Conservation (phyloP, 129 eudicot species). For the Chrysanthemum makinoi region DNA sequence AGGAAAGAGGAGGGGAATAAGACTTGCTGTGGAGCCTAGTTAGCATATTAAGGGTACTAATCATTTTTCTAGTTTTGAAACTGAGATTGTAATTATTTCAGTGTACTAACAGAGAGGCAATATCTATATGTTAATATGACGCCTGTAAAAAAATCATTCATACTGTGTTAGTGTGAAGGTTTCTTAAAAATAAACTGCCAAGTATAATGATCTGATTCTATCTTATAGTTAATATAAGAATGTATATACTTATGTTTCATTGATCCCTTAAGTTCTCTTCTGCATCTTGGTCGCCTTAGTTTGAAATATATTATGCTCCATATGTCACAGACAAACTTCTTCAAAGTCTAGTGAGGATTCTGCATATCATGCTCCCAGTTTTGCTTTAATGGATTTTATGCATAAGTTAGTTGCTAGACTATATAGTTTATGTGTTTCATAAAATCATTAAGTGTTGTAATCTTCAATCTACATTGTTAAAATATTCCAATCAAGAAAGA, state of each 20-base stretch:
- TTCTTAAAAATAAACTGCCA: background rate
- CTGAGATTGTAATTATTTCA: constrained; percentile 6
- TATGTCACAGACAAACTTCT: no score
- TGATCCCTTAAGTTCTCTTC: background rate
- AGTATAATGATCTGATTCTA: background rate
- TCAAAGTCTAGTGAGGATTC: no score
- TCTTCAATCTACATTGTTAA: no score
- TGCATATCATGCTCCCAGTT: no score
- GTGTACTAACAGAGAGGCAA: background rate
- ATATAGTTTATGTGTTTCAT: no score
- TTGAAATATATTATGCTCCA: no score
- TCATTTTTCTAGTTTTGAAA: constrained; percentile 13
- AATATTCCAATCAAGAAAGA: no score
- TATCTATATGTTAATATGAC: constrained; percentile 6
- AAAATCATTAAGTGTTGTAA: no score
- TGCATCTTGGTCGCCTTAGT: background rate
- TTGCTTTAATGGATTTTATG: no score
- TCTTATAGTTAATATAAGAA: background rate
- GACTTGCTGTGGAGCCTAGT: constrained; percentile 11
- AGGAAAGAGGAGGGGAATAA: constrained; percentile 6
- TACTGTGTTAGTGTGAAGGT: background rate
- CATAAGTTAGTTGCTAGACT: no score
- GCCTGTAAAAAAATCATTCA: background rate
- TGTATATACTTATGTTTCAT: background rate
- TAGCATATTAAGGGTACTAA: constrained; percentile 19